Base-by-base conservation (phyloP, 2,329 filamentous ascomycete genomes). In the Talaromyces rugulosus region DNA sequence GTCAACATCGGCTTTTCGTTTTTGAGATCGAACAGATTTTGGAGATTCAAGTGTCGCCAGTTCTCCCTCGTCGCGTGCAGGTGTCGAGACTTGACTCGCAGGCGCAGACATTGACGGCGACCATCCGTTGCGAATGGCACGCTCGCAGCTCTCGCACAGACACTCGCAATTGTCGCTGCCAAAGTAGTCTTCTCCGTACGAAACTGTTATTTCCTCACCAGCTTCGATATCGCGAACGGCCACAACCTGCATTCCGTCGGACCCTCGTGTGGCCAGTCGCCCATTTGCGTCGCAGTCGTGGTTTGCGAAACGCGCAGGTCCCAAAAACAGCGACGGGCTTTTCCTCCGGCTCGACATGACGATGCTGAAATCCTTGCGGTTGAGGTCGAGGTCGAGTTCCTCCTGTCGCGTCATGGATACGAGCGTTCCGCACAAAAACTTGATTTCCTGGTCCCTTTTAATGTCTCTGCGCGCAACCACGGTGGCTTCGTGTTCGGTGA, bases 201-300 rank as follows among this genome's bases (percentile, higher is more conserved):
- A 94, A 0, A 99, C 95, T 0, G 95, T 99, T 63, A 99, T 96
- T 75, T 99, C 95, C 64, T 99, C 93, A 3, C 93, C 95, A 0
- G 89, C 81, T 11, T 89, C 85, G 64, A 99, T 98, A 62, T 93
- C 84, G 66, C 88, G 87, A 36, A 87, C 86, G 2, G 95, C 92
- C 56, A 96, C 86, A 61, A 99, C 93, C 71, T 96, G 90, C 80
- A 99, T 97, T 40, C 92, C 92, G 62, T 93, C 88, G 61, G 89
- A 86, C 53, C 92, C 91, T 40, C 87, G 89, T 40, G 92, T 97
- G 68, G 91, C 89, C 52, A 99, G 84, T 71, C 88, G 86, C 8
- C 93, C 93, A 78, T 98, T 99, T 34, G 95, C 92, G 67, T 90
- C 85, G 78, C 95, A 99, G 75, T 99, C 95, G 77, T 99, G 95